A percentile compares a stretch with the other conserved stretches of the same genome.
Evolutionary conservation across 768 basidiomycete genomes (phyloP).

Genomic region (Boletellus ananas): DNA sequence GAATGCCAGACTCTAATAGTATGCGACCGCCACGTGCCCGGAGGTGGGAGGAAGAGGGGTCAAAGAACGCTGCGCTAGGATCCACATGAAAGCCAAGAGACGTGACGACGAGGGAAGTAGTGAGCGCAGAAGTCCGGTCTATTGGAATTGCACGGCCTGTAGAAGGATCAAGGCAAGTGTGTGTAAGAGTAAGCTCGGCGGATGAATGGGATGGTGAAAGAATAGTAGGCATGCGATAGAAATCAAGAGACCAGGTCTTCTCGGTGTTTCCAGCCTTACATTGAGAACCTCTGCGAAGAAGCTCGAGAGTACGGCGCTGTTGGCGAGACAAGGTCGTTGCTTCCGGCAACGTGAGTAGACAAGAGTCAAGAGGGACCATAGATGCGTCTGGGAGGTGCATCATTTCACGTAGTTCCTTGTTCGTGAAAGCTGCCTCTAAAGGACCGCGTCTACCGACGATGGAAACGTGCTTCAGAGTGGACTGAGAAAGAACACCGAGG

Average conservation of each 20-base stretch:
- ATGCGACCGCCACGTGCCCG: slow-evolving; percentile 53
- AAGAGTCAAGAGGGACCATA: slow-evolving; percentile 58
- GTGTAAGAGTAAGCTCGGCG: slow-evolving; percentile 51
- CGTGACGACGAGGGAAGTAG: slow-evolving; percentile 79
- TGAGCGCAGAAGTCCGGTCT: slow-evolving; percentile 45
- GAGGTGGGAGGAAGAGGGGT: slow-evolving; percentile 52
- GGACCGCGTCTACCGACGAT: slow-evolving; percentile 87
- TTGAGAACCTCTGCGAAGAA: slow-evolving; percentile 63
- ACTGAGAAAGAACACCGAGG: slow-evolving; percentile 59
- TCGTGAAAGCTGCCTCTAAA: slow-evolving; percentile 83
- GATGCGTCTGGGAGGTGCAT: slow-evolving; percentile 56
- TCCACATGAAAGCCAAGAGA: slow-evolving; percentile 85
- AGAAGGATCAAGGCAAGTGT: slow-evolving; percentile 53
- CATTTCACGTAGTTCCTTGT: slow-evolving; percentile 91
- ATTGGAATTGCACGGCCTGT: slow-evolving; percentile 51
- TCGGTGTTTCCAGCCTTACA: slow-evolving; percentile 43
- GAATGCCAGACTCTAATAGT: slow-evolving; percentile 34
- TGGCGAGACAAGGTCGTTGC: slow-evolving; percentile 48
- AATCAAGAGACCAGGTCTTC: slow-evolving; percentile 79
- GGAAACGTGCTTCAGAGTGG: slow-evolving; percentile 68
- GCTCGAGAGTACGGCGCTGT: slow-evolving; percentile 61
- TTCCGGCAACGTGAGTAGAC: slow-evolving; percentile 38
- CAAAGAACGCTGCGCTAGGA: slow-evolving; percentile 55
- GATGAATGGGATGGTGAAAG: slow-evolving; percentile 30
- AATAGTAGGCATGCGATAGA: slow-evolving; percentile 68